Percentiles rank a stretch among this genome's conserved stretches.
Conservation (phyloP, 768 basidiomycete species). For the Gymnopilus junonius region DNA sequence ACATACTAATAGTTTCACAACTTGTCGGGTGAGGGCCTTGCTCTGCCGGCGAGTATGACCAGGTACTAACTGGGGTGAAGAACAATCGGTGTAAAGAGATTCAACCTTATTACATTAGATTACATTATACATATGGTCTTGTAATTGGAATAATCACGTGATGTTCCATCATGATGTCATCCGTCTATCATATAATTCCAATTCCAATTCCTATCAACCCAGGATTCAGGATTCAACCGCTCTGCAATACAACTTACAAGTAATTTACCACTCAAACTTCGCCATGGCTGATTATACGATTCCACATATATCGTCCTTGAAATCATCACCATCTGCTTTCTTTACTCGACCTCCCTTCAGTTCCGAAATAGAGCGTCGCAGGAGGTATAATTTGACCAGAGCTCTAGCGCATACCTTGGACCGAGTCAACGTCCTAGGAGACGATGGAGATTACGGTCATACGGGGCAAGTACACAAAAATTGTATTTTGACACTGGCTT, state of each 20-base stretch:
- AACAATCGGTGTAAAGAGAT: too few relatives aligned
- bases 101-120: too few relatives aligned
- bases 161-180: too few relatives aligned
- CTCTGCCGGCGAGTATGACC: too few relatives aligned
- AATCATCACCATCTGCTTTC: not conserved
- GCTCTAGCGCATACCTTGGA: constrained; percentile 47
- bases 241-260: not conserved
- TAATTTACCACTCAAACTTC: not conserved
- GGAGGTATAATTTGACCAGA: constrained; percentile 29
- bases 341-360: constrained; percentile 22
- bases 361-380: constrained; percentile 27
- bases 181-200: too few relatives aligned
- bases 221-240: not conserved
- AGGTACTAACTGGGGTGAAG: too few relatives aligned
- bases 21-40: too few relatives aligned
- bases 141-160: too few relatives aligned
- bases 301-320: not conserved
- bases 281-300: not conserved
- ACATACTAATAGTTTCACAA: too few relatives aligned
- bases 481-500: not conserved
- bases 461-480: constrained; percentile 52
- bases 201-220: too few relatives aligned
- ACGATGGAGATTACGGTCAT: constrained; percentile 55
- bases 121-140: too few relatives aligned
- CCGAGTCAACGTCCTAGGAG: constrained; percentile 75